A percentile compares a stretch with the other conserved stretches of the same genome.
Conservation (phyloP, 352 stramenopile species). For the Thalassiosira tumida region DNA sequence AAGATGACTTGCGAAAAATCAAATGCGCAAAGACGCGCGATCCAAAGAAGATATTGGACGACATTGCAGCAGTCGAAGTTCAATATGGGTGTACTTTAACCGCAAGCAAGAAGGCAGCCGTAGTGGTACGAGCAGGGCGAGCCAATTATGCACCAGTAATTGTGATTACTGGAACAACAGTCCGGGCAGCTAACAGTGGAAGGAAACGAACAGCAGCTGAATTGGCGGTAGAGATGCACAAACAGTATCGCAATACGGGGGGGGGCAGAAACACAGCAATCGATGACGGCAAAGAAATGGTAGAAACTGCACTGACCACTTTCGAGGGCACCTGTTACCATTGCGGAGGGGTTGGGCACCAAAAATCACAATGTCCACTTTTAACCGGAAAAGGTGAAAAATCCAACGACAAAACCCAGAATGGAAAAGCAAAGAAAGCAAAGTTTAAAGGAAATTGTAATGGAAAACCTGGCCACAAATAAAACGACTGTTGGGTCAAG, state of each 20-base stretch:
- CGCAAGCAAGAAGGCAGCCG: not conserved
- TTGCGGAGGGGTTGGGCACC: not conserved
- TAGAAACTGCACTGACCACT: not conserved
- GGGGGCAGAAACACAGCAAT: not conserved
- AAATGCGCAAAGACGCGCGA: not conserved
- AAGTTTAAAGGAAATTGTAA: not conserved
- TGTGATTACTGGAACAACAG: not conserved
- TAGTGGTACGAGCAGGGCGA: not conserved
- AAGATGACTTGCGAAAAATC: constrained; percentile 1
- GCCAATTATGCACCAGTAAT: not conserved
- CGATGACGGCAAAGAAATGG: not conserved
- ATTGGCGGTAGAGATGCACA: not conserved
- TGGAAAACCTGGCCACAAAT: not conserved
- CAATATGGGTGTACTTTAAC: not conserved
- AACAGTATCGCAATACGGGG: not conserved
- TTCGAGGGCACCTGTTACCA: not conserved
- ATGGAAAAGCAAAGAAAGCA: not conserved
- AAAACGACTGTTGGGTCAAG: not conserved
- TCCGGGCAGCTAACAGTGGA: not conserved
- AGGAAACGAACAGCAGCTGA: not conserved
- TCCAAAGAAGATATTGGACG: not conserved
- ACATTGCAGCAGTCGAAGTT: constrained; percentile 5
- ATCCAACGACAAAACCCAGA: not conserved
- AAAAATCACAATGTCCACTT: not conserved
- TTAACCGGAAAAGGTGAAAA: not conserved